phyloP scores from a whole-genome alignment of 352 stramenopile species.

The Aphanomyces astaci region DNA sequence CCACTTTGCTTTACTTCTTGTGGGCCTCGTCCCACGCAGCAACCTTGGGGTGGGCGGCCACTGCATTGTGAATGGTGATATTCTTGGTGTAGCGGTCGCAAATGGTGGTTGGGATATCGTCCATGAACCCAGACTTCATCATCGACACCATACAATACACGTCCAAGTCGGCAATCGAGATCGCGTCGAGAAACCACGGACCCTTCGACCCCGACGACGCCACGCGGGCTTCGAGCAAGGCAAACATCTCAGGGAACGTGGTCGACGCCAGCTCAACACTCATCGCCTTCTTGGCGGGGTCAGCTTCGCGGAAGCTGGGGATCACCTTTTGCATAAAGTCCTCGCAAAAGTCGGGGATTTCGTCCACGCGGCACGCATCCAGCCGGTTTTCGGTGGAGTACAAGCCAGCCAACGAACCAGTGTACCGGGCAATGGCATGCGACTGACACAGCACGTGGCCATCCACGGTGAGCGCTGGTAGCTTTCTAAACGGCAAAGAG shows the following conservation, averaged over 20 bases:
- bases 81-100: not conserved
- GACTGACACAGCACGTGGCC: conserved; percentile 37
- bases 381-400: conserved; percentile 4
- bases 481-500: conserved; percentile 31
- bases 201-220: not conserved
- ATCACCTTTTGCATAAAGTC: not conserved
- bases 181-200: not conserved
- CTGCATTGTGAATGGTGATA: not conserved
- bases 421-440: conserved; percentile 45
- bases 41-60: not conserved
- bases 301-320: not conserved
- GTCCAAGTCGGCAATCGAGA: not conserved
- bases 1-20: too few species aligned
- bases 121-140: not conserved
- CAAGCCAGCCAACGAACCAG: not conserved
- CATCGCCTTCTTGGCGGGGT: not conserved
- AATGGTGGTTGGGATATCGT: not conserved
- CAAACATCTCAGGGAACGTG: not conserved
- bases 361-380: not conserved
- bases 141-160: not conserved
- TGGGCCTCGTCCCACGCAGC: not conserved
- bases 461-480: conserved; percentile 45
- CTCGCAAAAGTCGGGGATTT: not conserved
- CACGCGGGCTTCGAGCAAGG: not conserved
- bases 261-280: not conserved